phyloP scores from a whole-genome alignment of 192 early-diverging fungal genomes.

The Funneliformis geosporum region DNA sequence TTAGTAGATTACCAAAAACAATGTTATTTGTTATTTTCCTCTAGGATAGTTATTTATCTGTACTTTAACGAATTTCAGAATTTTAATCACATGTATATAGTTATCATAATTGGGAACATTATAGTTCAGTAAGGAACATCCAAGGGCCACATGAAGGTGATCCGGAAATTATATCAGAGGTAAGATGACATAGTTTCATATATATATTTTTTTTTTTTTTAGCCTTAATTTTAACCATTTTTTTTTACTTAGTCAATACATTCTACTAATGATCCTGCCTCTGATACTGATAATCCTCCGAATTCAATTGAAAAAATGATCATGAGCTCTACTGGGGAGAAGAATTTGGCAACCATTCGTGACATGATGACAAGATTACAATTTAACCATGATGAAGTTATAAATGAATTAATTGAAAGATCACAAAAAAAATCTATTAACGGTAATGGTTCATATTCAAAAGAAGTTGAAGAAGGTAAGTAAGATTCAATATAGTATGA shows the following conservation, averaged over 20 bases:
- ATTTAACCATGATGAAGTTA: background rate
- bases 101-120: slow-evolving; percentile 78
- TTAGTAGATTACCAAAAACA: background rate
- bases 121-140: slow-evolving; percentile 71
- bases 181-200: background rate
- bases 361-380: background rate
- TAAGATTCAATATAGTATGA: no score
- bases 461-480: background rate
- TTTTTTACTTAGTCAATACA: background rate
- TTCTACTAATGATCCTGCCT: background rate
- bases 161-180: slow-evolving; percentile 56
- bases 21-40: background rate
- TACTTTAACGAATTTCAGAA: background rate
- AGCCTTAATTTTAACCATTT: background rate
- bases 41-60: background rate
- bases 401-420: background rate
- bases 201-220: no score
- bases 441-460: background rate
- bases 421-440: background rate
- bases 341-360: background rate
- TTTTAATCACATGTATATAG: slow-evolving; percentile 18
- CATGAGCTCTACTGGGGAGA: background rate
- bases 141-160: slow-evolving; percentile 62
- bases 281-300: no score
- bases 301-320: background rate